Percentiles rank a stretch among this genome's conserved stretches.
These are phyloP conservation scores for Tricholoma sp. DNA, from an alignment of 768 basidiomycete species.

Conservation along the genomic window DNA sequence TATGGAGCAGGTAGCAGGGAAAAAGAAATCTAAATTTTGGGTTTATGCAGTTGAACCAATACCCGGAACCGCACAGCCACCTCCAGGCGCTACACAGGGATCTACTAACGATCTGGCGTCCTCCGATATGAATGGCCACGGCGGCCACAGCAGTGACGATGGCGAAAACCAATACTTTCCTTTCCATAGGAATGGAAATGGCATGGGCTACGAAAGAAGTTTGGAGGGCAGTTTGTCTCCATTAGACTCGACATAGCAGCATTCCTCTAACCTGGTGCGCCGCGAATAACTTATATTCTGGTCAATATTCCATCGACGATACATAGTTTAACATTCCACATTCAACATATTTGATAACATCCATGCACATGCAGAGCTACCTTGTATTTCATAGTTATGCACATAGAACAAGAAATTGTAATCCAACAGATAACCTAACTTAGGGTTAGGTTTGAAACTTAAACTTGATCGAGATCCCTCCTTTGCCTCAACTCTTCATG, in stretches of 20 bases:
- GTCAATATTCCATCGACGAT: background rate
- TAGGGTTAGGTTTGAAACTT: too few relatives aligned
- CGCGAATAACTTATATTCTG: background rate
- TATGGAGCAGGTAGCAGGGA: constrained; percentile 71
- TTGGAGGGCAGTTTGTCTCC: constrained; percentile 42
- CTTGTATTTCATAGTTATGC: background rate
- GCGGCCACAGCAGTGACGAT: constrained; percentile 9
- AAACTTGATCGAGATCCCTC: too few relatives aligned
- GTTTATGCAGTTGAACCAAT: constrained; percentile 81
- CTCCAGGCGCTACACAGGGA: constrained; percentile 12
- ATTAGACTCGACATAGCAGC: constrained; percentile 27
- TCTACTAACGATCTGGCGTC: constrained; percentile 9
- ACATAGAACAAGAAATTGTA: background rate
- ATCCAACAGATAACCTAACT: too few relatives aligned
- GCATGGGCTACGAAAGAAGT: constrained; percentile 25
- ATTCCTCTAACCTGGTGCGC: background rate
- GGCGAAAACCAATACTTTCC: constrained; percentile 5
- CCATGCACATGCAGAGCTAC: background rate
- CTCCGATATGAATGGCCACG: constrained; percentile 4
- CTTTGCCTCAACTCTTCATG: constrained; percentile 32
- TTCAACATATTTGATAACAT: constrained; percentile 3
- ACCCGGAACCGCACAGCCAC: constrained; percentile 27
- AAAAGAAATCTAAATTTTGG: constrained; percentile 86
- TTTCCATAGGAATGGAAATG: constrained; percentile 11
- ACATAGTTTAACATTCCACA: constrained; percentile 4